Base-by-base conservation (phyloP, 495 filamentous ascomycete genomes). In the Articulospora tetracladia region DNA sequence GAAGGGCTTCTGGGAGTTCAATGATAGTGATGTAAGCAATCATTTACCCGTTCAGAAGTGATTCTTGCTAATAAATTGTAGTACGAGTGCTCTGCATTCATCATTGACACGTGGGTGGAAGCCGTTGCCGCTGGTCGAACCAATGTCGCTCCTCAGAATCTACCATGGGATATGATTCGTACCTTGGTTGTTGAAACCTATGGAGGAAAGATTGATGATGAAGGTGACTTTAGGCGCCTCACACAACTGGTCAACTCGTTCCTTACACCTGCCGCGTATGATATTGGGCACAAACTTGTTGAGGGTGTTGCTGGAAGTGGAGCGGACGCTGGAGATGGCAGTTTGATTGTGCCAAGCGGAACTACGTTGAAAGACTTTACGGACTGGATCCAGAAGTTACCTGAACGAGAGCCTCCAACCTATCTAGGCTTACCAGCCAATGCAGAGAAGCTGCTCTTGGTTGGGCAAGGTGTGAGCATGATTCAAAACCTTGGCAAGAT, bases 1-100 rank as follows among this genome's bases (percentile, higher is more conserved):
- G 94, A 96, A 96, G 77, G 91, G 91, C 57, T 96, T 96, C 81
- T 99, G 94, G 94, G 94, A 99, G 76, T 99, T 99, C 71, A 99
- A 99, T 69, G 94, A 99, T 72, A 96, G 93, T 65, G 94, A 98
- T 74, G 93, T 97, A 83, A 88, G 92, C 83, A 28, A 12, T 17
- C 20, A 47, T 53, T 24, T n/a, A 30, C 53, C 51, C 3, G 32
- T 13, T 10, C 25, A 7, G 12, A 12, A 32, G 13, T 22, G 19
- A 59, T 30, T 59, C 68, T 66, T 62, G 69, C 75, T 78, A 69
- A 74, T 47, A 52, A 52, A 27, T 57, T 3, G 57, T 66, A 97
- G 92, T 98, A 98, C 71, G 93, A 99, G 78, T 98, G 94, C 77
- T 96, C 88, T 17, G 91, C 91, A 55, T 91, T 88, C 73, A 93